phyloP scores from a whole-genome alignment of 1,284 basidiomycete genomes.

The Trichosporon faecale region DNA sequence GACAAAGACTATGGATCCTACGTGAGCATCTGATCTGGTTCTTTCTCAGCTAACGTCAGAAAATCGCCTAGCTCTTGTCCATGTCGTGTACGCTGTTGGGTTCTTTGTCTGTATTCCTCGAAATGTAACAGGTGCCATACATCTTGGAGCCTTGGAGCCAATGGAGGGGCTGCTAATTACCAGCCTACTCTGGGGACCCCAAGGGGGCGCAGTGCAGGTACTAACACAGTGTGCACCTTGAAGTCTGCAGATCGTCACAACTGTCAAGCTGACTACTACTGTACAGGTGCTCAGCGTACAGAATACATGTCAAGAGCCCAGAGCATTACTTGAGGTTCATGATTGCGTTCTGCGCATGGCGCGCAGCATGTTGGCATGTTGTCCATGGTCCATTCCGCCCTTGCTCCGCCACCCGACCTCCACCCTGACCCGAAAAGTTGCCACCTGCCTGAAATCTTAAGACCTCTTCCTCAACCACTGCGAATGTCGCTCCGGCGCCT shows the following conservation, averaged over 20 bases:
- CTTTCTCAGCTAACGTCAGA: constrained; percentile 10
- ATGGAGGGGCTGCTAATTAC: not conserved
- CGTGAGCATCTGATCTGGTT: constrained; percentile 22
- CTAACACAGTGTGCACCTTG: no score
- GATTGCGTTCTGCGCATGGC: no score
- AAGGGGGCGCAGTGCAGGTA: not conserved
- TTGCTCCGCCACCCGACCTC: not conserved
- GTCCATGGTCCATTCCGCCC: not conserved
- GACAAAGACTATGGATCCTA: constrained; percentile 88
- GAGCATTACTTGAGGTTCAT: no score
- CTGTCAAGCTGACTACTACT: no score
- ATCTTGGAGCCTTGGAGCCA: not conserved
- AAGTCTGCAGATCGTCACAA: no score
- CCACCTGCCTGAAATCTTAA: constrained; percentile 7
- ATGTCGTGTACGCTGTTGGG: not conserved
- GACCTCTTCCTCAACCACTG: not conserved
- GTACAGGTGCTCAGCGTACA: no score
- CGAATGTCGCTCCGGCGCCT: constrained; percentile 16
- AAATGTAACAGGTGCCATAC: not conserved
- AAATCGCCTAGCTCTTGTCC: constrained; percentile 15
- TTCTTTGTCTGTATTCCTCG: not conserved
- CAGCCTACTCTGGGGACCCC: not conserved
- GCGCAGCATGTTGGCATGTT: not conserved
- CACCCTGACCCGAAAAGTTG: constrained; percentile 2
- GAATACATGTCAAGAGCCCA: no score